Conservation (phyloP, 2,329 filamentous ascomycete genomes). For the Clarireedia sp. region DNA sequence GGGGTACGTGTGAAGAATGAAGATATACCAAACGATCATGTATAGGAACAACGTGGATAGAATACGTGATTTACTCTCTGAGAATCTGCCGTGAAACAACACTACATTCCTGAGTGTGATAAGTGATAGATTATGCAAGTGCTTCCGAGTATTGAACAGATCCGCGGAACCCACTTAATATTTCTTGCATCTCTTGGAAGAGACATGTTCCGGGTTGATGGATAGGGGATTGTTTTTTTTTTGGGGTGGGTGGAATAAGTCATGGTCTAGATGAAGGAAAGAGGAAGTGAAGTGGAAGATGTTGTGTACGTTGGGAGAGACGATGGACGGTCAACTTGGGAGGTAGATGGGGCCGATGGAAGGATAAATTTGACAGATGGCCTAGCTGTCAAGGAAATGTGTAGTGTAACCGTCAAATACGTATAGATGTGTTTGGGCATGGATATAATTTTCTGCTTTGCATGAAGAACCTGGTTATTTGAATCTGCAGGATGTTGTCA, state of each 20-base stretch:
- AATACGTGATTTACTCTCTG: neutral
- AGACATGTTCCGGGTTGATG: slow-evolving; percentile 1
- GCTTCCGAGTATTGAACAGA: neutral
- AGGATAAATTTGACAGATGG: neutral
- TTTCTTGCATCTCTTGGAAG: slow-evolving; percentile 5
- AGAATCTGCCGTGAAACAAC: neutral
- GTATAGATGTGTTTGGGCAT: neutral
- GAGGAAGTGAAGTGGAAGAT: neutral
- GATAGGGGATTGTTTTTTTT: neutral
- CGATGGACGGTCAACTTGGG: neutral
- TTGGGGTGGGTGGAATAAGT: neutral
- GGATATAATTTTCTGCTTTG: neutral
- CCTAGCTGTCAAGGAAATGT: neutral
- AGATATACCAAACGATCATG: too few relatives aligned
- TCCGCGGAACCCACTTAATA: neutral
- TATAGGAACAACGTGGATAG: neutral
- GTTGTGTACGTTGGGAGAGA: neutral
- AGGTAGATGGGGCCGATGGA: neutral
- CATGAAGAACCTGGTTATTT: neutral
- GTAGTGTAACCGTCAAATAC: neutral
- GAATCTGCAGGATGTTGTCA: neutral
- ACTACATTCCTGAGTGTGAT: neutral
- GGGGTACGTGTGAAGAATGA: too few relatives aligned
- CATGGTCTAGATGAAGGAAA: neutral
- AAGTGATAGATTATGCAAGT: slow-evolving; percentile 5